Conservation (phyloP, 129 eudicot genomes). For the Cynara cardunculus region DNA sequence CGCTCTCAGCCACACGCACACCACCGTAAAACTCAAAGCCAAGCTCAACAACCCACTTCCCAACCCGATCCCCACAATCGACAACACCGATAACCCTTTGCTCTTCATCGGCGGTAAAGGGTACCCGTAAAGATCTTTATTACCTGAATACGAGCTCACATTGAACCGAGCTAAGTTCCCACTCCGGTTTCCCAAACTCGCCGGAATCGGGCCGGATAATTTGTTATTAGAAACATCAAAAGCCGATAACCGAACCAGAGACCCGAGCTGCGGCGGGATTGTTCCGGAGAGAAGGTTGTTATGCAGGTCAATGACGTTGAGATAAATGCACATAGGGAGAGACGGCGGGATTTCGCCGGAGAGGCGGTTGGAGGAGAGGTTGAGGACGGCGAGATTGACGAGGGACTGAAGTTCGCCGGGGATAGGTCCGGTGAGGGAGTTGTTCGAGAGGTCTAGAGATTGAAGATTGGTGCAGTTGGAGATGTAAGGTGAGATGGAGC, state of each 20-base stretch:
- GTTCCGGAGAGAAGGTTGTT: constrained; percentile 42
- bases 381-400: constrained; percentile 55
- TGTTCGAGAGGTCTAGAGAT: constrained; percentile 69
- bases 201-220: constrained; percentile 57
- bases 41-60: constrained; percentile 80
- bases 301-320: constrained; percentile 64
- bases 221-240: constrained; percentile 56
- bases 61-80: constrained; percentile 74
- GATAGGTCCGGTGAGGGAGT: constrained; percentile 44
- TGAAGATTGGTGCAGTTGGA: constrained; percentile 47
- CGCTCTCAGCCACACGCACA: constrained; percentile 66
- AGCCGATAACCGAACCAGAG: constrained; percentile 42
- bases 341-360: constrained; percentile 45
- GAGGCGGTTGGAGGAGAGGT: constrained; percentile 47
- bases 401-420: constrained; percentile 42
- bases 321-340: constrained; percentile 47
- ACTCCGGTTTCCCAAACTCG: constrained; percentile 53
- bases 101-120: constrained; percentile 51
- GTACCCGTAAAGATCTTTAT: constrained; percentile 61
- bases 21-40: constrained; percentile 55
- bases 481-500: constrained; percentile 34
- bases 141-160: constrained; percentile 53
- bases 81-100: constrained; percentile 55
- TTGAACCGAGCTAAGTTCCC: constrained; percentile 51
- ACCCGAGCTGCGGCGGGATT: constrained; percentile 61